Conservation (phyloP, 1,139 yeast genomes). For the Blastobotrys malaysiensis region DNA sequence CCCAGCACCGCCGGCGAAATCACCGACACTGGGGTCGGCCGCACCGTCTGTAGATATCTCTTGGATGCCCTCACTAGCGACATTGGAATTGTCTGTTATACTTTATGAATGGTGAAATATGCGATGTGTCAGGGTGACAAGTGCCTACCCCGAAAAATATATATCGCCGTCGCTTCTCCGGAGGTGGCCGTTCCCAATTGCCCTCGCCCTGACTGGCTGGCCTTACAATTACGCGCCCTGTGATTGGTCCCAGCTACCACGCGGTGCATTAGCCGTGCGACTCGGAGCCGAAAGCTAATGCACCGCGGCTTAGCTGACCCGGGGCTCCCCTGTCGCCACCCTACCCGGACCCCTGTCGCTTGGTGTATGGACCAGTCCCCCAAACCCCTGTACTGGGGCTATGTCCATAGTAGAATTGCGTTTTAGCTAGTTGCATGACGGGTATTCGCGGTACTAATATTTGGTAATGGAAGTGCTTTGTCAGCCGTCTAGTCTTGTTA, state of each 20-base stretch:
- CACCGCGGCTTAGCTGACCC: background rate
- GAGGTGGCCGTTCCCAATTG: slow-evolving; percentile 4
- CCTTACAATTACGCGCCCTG: background rate
- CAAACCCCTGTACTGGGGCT: too few relatives aligned
- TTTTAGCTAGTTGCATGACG: too few relatives aligned
- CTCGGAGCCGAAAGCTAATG: background rate
- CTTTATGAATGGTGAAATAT: background rate
- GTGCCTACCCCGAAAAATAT: background rate
- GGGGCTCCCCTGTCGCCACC: too few relatives aligned
- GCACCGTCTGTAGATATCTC: slow-evolving; percentile 12
- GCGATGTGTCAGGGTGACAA: background rate
- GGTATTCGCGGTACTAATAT: too few relatives aligned
- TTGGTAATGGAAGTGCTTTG: too few relatives aligned
- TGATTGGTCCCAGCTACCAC: background rate
- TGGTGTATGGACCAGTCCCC: too few relatives aligned
- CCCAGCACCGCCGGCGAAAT: slow-evolving; percentile 8
- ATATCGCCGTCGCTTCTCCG: background rate
- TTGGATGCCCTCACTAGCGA: slow-evolving; percentile 6
- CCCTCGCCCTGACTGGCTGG: slow-evolving; percentile 5
- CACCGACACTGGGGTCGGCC: slow-evolving; percentile 6
- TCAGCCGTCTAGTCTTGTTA: too few relatives aligned
- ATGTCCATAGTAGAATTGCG: too few relatives aligned
- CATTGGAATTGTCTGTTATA: background rate
- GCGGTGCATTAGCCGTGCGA: background rate
- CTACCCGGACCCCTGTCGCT: background rate